Percentiles rank a stretch among this genome's conserved stretches.
These are phyloP conservation scores for Penicillium pancosmium DNA, from an alignment of 495 filamentous ascomycete species.

Conservation along the genomic window DNA sequence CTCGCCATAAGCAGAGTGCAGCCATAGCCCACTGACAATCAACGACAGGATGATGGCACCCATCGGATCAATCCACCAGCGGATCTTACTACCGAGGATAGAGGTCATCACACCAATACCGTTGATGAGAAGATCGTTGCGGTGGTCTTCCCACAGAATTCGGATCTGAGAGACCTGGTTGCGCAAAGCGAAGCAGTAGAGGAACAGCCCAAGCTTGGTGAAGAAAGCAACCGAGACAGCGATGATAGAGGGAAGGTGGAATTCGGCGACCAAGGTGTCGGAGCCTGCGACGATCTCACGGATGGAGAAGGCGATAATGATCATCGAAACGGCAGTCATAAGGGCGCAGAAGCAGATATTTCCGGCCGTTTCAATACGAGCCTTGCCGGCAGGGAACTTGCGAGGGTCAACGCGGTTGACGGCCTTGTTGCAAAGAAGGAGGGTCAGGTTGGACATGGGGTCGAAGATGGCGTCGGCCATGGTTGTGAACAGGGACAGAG, in stretches of 20 bases:
- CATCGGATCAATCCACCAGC: slow-evolving; percentile 95
- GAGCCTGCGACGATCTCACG: slow-evolving; percentile 61
- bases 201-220: slow-evolving; percentile 82
- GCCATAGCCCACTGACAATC: slow-evolving; percentile 78
- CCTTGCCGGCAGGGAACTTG: slow-evolving; percentile 91
- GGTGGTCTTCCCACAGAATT: slow-evolving; percentile 91
- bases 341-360: slow-evolving; percentile 98
- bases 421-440: slow-evolving; percentile 86
- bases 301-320: slow-evolving; percentile 85
- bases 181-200: slow-evolving; percentile 90
- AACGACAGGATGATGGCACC: slow-evolving; percentile 84
- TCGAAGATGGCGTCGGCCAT: slow-evolving; percentile 98
- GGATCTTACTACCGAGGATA: slow-evolving; percentile 81
- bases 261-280: slow-evolving; percentile 51
- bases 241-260: slow-evolving; percentile 85
- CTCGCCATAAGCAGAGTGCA: slow-evolving; percentile 81
- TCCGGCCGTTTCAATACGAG: slow-evolving; percentile 91
- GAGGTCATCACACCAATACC: slow-evolving; percentile 89
- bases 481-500: slow-evolving; percentile 93
- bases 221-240: slow-evolving; percentile 82
- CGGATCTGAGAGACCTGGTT: slow-evolving; percentile 88
- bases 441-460: slow-evolving; percentile 84
- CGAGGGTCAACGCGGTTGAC: slow-evolving; percentile 85
- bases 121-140: slow-evolving; percentile 88
- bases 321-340: slow-evolving; percentile 88